Evolutionary conservation across 2,329 filamentous ascomycete genomes (phyloP), one percentile per base, ranked within the genome.

Genomic region (Cadophora sp.): DNA sequence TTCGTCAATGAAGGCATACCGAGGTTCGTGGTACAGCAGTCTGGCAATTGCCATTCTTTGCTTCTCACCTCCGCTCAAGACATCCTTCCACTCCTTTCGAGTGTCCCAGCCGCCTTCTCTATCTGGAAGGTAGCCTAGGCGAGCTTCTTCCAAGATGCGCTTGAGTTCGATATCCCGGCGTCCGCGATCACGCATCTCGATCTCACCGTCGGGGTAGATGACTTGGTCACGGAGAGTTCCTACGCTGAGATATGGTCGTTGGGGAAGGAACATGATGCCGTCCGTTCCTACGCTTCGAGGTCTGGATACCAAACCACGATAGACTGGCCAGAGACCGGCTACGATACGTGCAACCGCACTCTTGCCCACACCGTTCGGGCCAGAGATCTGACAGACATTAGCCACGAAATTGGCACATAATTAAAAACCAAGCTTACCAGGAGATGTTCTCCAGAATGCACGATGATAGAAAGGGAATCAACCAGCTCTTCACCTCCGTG

Each of bases 261-360:
- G 96, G 0, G 96, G 96, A 12, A 99, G 86, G 81, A 99, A 98
- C 94, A 99, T 98, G 81, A 99, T 97, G 68, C 96, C 96, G 72
- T 98, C 95, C 70, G 91, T 86, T 48, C 94, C 94, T 51, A 88
- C 87, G 48, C 83, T 86, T 76, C 96, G 93, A 2, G 96, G 95
- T 1, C 94, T 89, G 68, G 92, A 97, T 22, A 97, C 93, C 1
- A 99, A 85, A 2, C 96, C 96, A 55, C 96, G 91, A 78, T 98
- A 99, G 0, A 97, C 92, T 0, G 96, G 97, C 96, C 97, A 99
- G 11, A 99, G 84, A 0, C 96, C 96, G 0, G 95, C 94, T 8
- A 97, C 89, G 34, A 98, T 89, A 60, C 96, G 91, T 4, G 93
- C 84, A 61, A 99, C 94, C 19, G 94, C 92, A 68, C 88, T 94